These are phyloP conservation scores for Colletotrichum sp. DNA, from an alignment of 2,329 filamentous ascomycete genomes.

Conservation along the genomic window DNA sequence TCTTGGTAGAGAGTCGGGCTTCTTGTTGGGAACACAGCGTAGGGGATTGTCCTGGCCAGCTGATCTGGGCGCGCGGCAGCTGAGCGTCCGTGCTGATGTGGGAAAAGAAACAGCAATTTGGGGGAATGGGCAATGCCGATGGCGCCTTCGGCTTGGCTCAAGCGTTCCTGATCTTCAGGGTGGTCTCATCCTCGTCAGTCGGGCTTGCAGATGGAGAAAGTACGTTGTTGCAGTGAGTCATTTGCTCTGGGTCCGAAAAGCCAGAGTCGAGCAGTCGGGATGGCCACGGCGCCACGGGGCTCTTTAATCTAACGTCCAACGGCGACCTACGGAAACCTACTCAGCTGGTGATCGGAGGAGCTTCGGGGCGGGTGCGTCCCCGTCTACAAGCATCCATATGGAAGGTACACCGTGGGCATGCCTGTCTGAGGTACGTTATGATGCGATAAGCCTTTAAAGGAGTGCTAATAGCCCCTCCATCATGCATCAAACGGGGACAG, in stretches of 20 bases:
- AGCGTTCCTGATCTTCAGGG: not conserved
- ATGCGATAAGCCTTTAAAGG: not conserved
- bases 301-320: not conserved
- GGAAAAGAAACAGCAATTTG: not conserved
- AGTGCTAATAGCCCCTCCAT: not conserved
- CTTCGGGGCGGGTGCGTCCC: not conserved
- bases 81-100: conserved; percentile 6
- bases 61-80: not conserved
- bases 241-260: not conserved
- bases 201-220: not conserved
- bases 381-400: not conserved
- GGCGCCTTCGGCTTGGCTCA: not conserved
- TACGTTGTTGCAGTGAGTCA: not conserved
- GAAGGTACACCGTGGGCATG: not conserved
- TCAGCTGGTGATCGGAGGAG: not conserved
- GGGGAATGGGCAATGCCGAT: not conserved
- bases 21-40: not conserved
- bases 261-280: not conserved
- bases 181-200: not conserved
- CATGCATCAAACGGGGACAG: not conserved
- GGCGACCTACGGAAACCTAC: not conserved
- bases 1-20: not conserved
- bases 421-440: not conserved
- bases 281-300: not conserved
- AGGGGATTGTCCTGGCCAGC: not conserved